A percentile compares a stretch with the other conserved stretches of the same genome.
Evolutionary conservation across 345 rosid species (phyloP).

Genomic region (thale cress (Arabidopsis thaliana)): TAIR10.1 NC_003074.8:21089501-21090000

Average conservation of each 20-base stretch:
- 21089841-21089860: not conserved
- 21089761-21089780: constrained; percentile 82
- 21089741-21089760: constrained; percentile 85
- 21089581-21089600: constrained; percentile 8
- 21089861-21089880: not conserved
- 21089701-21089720: constrained; percentile 77
- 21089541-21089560: constrained; percentile 20
- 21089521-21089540: constrained; percentile 55
- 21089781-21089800: constrained; percentile 78
- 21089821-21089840: constrained; percentile 17
- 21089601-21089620: not conserved
- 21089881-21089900: constrained; percentile 78
- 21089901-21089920: constrained; percentile 89
- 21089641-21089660: constrained; percentile 69
- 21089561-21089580: too few relatives aligned
- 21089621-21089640: constrained; percentile 75
- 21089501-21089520: constrained; percentile 68
- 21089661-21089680: constrained; percentile 97
- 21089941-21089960: constrained; percentile 88
- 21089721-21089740: constrained; percentile 88
- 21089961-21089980: constrained; percentile 83
- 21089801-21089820: constrained; percentile 15
- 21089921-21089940: constrained; percentile 92
- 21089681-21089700: constrained; percentile 88
- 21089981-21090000: constrained; percentile 82